Percentiles rank a stretch among this genome's conserved stretches.
Conservation (phyloP, 1,284 basidiomycete genomes). For the Apiotrichum gracile region DNA sequence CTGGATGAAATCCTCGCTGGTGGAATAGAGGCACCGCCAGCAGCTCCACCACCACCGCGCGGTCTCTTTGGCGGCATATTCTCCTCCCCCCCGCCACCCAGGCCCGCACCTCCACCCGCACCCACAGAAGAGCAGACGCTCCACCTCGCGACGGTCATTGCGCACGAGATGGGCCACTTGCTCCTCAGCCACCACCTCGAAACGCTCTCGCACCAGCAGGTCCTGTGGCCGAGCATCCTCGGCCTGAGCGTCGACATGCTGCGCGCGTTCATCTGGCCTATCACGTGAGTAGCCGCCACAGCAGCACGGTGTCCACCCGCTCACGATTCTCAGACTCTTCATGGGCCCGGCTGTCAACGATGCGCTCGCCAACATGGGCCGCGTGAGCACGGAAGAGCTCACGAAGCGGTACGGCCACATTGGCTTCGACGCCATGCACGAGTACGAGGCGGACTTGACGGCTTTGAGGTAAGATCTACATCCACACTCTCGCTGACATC, state of each 20-base stretch:
- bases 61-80: conserved; percentile 22
- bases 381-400: conserved; percentile 66
- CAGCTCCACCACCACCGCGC: not conserved
- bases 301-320: too few species aligned
- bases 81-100: conserved; percentile 19
- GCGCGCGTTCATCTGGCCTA: conserved; percentile 70
- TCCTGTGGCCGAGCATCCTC: conserved; percentile 71
- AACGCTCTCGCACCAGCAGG: conserved; percentile 70
- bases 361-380: conserved; percentile 71
- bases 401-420: conserved; percentile 55
- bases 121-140: conserved; percentile 73
- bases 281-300: conserved; percentile 53
- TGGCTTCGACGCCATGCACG: conserved; percentile 63
- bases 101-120: conserved; percentile 25
- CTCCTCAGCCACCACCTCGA: conserved; percentile 83
- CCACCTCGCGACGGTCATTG: conserved; percentile 74
- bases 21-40: conserved; percentile 17
- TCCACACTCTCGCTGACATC: not conserved
- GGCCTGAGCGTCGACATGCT: conserved; percentile 69
- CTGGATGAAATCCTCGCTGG: conserved; percentile 68
- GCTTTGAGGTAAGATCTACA: conserved; percentile 58
- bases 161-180: conserved; percentile 82
- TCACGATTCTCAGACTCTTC: conserved; percentile 53
- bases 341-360: conserved; percentile 88
- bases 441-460: conserved; percentile 83